Base-by-base conservation (phyloP, 2,329 filamentous ascomycete species). In the Verticillium zaregamsianum region DNA sequence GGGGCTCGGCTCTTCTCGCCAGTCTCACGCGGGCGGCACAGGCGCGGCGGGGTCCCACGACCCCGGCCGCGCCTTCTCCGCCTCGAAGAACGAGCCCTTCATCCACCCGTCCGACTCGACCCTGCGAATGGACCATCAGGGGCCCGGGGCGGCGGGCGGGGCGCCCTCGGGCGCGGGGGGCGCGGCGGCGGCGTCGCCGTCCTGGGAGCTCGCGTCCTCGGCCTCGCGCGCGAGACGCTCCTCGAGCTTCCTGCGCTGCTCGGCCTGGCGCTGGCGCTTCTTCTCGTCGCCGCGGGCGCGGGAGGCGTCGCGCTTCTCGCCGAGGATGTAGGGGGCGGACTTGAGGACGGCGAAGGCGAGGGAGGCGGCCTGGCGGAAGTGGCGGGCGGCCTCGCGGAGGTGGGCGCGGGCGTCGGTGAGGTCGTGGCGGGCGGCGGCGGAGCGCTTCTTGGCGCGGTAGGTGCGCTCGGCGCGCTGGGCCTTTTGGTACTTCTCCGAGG, bases 401-500 rank as follows among this genome's bases (percentile, higher is more conserved):
- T 81, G 78, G 15, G 66, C 67, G 66, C 72, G 74, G 33, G 78
- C 76, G 54, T 79, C 74, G 58, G 68, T 64, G 62, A 71, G 73
- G 67, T 76, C 71, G 39, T 70, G 67, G 11, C 77, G 76, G 31
- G 77, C 77, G 12, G 70, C 67, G 20, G 75, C 68, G 12, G 77
- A 72, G 11, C 77, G 74, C 72, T 80, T 80, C 62, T 70, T 73
- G 37, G 76, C 70, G 45, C 70, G 71, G 72, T 80, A 81, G 52
- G 72, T 68, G 40, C 70, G 71, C 70, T 81, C 78, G 58, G 77
- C 76, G 23, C 72, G 70, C 62, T 74, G 71, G 4, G 79, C 78
- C 57, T 74, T 71, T 54, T 72, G 66, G 62, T 74, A 73, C 37
- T 75, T 71, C 60, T 76, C 68, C 14, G 76, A 75, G 32, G 77